Percentiles rank a stretch among this genome's conserved stretches.
Evolutionary conservation across 2,329 filamentous ascomycete species (phyloP).

Genomic region (Microdochium paspali): DNA sequence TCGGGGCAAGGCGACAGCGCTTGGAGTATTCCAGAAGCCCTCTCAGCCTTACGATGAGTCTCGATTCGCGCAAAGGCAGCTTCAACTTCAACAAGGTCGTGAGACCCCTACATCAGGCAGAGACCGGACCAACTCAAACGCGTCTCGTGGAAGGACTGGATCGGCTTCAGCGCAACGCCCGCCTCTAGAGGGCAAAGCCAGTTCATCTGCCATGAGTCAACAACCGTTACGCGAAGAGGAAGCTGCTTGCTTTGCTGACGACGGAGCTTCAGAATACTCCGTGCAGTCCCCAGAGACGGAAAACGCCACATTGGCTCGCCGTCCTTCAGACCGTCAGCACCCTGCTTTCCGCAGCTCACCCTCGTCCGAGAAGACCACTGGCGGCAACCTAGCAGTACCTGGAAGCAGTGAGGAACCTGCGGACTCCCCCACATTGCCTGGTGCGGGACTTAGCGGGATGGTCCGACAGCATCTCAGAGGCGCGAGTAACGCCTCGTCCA

Average conservation of each 20-base stretch:
- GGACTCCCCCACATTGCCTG: constrained; percentile 77
- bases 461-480: constrained; percentile 77
- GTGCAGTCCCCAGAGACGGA: not conserved
- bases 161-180: constrained; percentile 34
- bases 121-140: constrained; percentile 34
- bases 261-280: constrained; percentile 27
- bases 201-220: constrained; percentile 11
- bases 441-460: constrained; percentile 65
- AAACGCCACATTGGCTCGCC: constrained; percentile 21
- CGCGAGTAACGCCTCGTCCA: constrained; percentile 72
- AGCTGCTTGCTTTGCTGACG: constrained; percentile 34
- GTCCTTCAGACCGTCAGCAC: constrained; percentile 43
- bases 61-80: constrained; percentile 72
- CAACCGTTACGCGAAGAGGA: constrained; percentile 24
- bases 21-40: constrained; percentile 51
- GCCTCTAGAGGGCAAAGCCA: constrained; percentile 18
- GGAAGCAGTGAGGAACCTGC: not conserved
- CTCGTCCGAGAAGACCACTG: constrained; percentile 11
- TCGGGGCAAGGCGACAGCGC: constrained; percentile 30
- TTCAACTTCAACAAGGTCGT: constrained; percentile 69
- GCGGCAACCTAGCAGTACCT: not conserved
- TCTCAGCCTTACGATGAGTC: constrained; percentile 71
- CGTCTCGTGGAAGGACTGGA: constrained; percentile 26
- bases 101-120: constrained; percentile 44
- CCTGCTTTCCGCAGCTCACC: constrained; percentile 41